Conservation (phyloP, 1,284 basidiomycete species). For the Cryptococcus sp. region DNA sequence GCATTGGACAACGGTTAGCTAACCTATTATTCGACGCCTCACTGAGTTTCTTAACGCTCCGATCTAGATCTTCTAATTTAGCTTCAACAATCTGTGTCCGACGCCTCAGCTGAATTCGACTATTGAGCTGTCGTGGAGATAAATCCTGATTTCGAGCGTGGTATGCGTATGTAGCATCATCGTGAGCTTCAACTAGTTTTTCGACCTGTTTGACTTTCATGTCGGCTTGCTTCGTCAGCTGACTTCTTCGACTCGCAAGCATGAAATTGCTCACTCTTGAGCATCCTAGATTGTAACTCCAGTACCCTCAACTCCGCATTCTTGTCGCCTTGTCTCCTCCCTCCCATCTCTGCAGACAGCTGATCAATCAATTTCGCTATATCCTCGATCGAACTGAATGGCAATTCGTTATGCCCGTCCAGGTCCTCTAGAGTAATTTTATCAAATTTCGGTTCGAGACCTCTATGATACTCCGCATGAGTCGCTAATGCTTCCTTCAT, state of each 20-base stretch:
- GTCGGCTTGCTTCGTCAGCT: slow-evolving; percentile 36
- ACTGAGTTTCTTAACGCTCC: slow-evolving; percentile 34
- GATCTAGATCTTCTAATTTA: slow-evolving; percentile 46
- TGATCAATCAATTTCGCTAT: slow-evolving; percentile 24
- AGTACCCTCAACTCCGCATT: slow-evolving; percentile 28
- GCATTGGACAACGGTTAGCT: slow-evolving; percentile 6
- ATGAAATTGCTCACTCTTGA: slow-evolving; percentile 46
- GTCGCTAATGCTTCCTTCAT: slow-evolving; percentile 37
- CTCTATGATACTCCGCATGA: slow-evolving; percentile 16
- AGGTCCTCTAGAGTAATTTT: slow-evolving; percentile 29
- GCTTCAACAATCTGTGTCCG: slow-evolving; percentile 40
- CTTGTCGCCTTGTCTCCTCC: slow-evolving; percentile 23
- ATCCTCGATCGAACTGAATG: slow-evolving; percentile 31
- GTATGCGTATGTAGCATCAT: slow-evolving; percentile 51
- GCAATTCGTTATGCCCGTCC: slow-evolving; percentile 25
- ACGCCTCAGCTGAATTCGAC: slow-evolving; percentile 47
- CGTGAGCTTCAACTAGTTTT: slow-evolving; percentile 50
- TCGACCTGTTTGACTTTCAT: slow-evolving; percentile 50
- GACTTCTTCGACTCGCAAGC: slow-evolving; percentile 1
- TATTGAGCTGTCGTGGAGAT: slow-evolving; percentile 52
- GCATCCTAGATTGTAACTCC: slow-evolving; percentile 48
- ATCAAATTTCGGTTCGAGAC: slow-evolving; percentile 13
- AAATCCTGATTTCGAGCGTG: slow-evolving; percentile 51
- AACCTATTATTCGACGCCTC: slow-evolving; percentile 9
- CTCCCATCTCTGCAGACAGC: slow-evolving; percentile 26